These are phyloP conservation scores for Solanum hybrid DNA, from an alignment of 305 asterid species.

Conservation along the genomic window DNA sequence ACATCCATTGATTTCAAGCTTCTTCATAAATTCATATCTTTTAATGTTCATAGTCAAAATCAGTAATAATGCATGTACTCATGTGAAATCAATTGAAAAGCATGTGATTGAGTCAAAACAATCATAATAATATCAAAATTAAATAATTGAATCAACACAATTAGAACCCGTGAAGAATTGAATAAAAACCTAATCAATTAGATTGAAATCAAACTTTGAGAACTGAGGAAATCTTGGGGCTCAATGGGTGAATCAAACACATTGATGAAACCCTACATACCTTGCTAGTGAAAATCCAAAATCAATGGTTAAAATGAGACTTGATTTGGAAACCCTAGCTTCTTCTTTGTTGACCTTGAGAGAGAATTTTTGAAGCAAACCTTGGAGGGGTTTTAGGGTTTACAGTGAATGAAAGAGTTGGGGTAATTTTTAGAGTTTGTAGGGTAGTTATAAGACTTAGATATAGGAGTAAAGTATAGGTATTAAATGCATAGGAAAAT, in stretches of 20 bases:
- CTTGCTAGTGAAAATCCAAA: not conserved
- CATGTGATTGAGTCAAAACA: not conserved
- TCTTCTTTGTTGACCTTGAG: not conserved
- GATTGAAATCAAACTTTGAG: not conserved
- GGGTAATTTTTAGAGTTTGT: not conserved
- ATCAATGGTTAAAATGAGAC: not conserved
- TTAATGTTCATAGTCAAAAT: not conserved
- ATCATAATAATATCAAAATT: not conserved
- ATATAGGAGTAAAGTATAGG: not conserved
- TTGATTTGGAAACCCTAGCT: not conserved
- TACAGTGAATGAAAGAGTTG: not conserved
- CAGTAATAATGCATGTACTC: not conserved
- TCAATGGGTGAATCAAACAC: not conserved
- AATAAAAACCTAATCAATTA: not conserved
- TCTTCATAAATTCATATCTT: not conserved
- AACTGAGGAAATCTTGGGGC: not conserved
- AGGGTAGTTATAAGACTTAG: not conserved
- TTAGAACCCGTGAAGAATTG: not conserved
- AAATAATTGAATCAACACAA: too few relatives aligned
- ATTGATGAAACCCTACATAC: not conserved
- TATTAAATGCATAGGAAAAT: not conserved
- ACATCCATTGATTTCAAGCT: not conserved
- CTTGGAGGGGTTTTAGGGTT: not conserved
- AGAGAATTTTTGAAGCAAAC: not conserved
- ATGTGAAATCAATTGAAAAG: too few relatives aligned